A percentile compares a stretch with the other conserved stretches of the same genome.
Evolutionary conservation across 371 early-diverging fungal species (phyloP).

Genomic region (Paramicrosporidium saccamoebae): DNA sequence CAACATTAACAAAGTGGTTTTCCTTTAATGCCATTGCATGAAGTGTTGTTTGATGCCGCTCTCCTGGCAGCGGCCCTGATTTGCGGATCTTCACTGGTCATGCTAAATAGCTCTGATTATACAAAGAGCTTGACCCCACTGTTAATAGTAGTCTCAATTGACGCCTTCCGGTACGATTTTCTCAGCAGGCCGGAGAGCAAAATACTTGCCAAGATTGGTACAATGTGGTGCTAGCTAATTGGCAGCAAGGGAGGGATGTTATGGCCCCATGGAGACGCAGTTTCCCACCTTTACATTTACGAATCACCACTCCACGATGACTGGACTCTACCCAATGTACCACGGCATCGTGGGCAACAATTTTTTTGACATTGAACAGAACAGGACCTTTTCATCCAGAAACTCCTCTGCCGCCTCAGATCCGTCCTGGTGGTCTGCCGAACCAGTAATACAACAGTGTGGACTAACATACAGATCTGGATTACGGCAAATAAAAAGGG

Average conservation of each 20-base stretch:
- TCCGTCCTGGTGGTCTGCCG: conserved; percentile 9
- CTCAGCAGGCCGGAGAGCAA: conserved; percentile 33
- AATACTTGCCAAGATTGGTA: conserved; percentile 16
- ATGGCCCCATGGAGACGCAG: conserved; percentile 5
- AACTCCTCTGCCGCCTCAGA: conserved; percentile 4
- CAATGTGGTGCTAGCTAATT: conserved; percentile 7
- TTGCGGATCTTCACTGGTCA: no score
- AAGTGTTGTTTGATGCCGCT: no score
- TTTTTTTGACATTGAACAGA: conserved; percentile 8
- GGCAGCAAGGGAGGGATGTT: no score
- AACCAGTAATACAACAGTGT: conserved; percentile 4
- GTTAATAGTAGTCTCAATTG: conserved; percentile 61
- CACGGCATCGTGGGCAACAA: conserved; percentile 14
- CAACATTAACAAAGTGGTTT: no score
- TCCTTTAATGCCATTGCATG: no score
- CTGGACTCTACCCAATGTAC: conserved; percentile 10
- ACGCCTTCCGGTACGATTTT: conserved; percentile 62
- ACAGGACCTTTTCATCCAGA: conserved; percentile 8
- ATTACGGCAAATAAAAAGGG: conserved; percentile 6
- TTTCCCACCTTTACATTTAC: conserved; percentile 8
- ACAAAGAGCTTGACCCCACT: no score
- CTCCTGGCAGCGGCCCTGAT: no score
- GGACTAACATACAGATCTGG: conserved; percentile 6
- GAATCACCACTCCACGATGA: conserved; percentile 14
- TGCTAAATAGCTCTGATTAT: no score